Conservation (phyloP, 768 basidiomycete species). For the Phylloporus scabripes region DNA sequence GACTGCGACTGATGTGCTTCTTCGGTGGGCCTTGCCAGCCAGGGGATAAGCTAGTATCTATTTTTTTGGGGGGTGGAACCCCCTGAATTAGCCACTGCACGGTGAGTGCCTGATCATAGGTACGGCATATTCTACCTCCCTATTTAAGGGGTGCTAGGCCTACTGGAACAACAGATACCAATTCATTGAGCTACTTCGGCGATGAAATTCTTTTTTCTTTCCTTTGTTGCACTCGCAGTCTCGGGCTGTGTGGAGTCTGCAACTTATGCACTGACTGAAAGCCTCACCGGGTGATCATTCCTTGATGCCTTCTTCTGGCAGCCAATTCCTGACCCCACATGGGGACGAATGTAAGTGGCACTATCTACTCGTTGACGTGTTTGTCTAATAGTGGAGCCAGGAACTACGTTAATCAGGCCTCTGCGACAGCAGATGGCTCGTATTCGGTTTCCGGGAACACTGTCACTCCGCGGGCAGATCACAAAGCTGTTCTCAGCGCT, state of each 20-base stretch:
- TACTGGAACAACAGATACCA: background rate
- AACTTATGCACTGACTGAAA: slow-evolving; percentile 42
- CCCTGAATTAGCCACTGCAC: background rate
- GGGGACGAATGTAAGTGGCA: slow-evolving; percentile 28
- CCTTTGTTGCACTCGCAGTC: slow-evolving; percentile 7
- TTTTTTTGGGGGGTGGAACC: background rate
- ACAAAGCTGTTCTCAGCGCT: slow-evolving; percentile 27
- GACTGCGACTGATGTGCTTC: background rate
- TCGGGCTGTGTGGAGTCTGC: slow-evolving; percentile 29
- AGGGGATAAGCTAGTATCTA: background rate
- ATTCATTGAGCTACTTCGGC: background rate
- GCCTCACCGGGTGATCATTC: slow-evolving; percentile 47
- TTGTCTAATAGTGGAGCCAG: slow-evolving; percentile 16
- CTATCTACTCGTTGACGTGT: background rate
- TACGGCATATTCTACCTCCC: background rate
- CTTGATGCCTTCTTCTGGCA: slow-evolving; percentile 31
- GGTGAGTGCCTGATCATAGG: background rate
- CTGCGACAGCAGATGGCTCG: slow-evolving; percentile 49
- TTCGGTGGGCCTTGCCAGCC: slow-evolving; percentile 1
- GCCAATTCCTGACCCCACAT: slow-evolving; percentile 30
- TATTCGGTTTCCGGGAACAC: slow-evolving; percentile 47
- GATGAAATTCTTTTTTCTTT: slow-evolving; percentile 4
- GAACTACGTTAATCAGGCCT: slow-evolving; percentile 41
- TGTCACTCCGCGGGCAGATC: slow-evolving; percentile 31
- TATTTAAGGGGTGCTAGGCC: slow-evolving; percentile 9